phyloP scores from a whole-genome alignment of 352 stramenopile genomes.

The Phytophthora cactorum region DNA sequence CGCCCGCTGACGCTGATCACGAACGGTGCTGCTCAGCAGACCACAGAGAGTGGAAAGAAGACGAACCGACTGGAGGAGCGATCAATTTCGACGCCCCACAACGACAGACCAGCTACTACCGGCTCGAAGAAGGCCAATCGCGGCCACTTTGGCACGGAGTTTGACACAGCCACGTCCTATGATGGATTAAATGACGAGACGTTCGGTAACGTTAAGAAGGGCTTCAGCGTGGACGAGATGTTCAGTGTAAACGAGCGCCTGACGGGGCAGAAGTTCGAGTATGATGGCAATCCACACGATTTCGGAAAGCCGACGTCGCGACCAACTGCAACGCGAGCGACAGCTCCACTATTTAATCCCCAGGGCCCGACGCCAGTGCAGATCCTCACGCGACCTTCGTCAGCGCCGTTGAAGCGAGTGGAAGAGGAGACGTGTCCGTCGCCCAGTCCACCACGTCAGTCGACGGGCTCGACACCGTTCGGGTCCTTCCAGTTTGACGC shows the following conservation, averaged over 20 bases:
- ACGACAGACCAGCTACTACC: constrained; percentile 44
- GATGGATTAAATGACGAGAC: constrained; percentile 91
- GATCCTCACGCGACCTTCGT: constrained; percentile 48
- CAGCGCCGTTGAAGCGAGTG: constrained; percentile 55
- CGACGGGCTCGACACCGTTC: constrained; percentile 47
- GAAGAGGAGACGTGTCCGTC: constrained; percentile 53
- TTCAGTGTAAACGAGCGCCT: constrained; percentile 94
- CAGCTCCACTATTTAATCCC: constrained; percentile 60
- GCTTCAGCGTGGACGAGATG: constrained; percentile 95
- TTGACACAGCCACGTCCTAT: constrained; percentile 76
- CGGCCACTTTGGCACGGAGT: constrained; percentile 87
- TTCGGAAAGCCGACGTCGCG: constrained; percentile 80
- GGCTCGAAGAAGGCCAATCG: constrained; percentile 45
- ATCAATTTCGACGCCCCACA: constrained; percentile 80
- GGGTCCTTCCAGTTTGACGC: constrained; percentile 83
- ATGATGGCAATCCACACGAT: constrained; percentile 95
- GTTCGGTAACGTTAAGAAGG: constrained; percentile 76
- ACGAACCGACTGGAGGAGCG: constrained; percentile 47
- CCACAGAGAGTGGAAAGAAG: constrained; percentile 36
- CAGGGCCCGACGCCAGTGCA: constrained; percentile 51
- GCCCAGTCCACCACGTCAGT: constrained; percentile 48
- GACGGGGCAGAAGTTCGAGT: constrained; percentile 92
- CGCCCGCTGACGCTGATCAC: constrained; percentile 54
- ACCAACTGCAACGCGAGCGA: constrained; percentile 26
- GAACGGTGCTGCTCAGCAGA: constrained; percentile 42